Conservation (phyloP, 305 asterid species). For the Fraxinus greggii region DNA sequence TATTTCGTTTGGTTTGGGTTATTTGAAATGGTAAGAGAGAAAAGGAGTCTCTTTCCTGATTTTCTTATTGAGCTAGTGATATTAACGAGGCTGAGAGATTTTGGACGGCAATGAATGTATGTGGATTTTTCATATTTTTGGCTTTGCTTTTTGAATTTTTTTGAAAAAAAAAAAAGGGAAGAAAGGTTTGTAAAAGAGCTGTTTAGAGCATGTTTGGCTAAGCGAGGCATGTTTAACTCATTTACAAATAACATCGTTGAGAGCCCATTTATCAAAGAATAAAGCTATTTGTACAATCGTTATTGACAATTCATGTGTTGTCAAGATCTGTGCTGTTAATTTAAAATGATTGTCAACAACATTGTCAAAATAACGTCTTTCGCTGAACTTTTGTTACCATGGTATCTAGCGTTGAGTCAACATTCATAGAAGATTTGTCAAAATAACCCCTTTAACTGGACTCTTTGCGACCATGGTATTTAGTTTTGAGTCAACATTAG, state of each 20-base stretch:
- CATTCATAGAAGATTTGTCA: background rate
- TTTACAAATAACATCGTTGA: background rate
- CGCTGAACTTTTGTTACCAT: no score
- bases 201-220: background rate
- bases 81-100: slow-evolving; percentile 23
- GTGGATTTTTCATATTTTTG: background rate
- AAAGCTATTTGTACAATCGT: no score
- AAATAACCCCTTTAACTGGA: background rate
- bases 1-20: slow-evolving; percentile 17
- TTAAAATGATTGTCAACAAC: no score
- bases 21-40: slow-evolving; percentile 17
- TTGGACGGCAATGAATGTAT: slow-evolving; percentile 17
- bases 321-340: no score
- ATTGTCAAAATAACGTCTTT: no score
- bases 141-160: background rate
- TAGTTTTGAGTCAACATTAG: background rate
- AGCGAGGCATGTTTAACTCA: background rate
- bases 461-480: background rate
- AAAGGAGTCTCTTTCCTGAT: background rate
- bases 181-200: background rate
- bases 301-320: no score
- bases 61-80: slow-evolving; percentile 23
- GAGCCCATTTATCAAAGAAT: background rate
- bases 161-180: background rate
- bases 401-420: no score